Evolutionary conservation across 768 basidiomycete species (phyloP).

Genomic region (Leucocoprinus birnbaumii): DNA sequence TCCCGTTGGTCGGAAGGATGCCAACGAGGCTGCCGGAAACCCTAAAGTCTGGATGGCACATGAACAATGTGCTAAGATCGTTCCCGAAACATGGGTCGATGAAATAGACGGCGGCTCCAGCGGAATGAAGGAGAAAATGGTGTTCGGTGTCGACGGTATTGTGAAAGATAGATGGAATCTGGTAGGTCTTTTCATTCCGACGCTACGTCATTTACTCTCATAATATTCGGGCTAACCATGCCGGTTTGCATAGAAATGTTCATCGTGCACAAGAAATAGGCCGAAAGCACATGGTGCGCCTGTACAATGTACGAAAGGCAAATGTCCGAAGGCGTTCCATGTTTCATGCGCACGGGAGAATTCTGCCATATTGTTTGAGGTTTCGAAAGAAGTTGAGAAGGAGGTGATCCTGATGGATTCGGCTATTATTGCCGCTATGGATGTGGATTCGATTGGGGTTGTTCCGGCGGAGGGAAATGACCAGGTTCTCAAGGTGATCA

Average conservation of each 20-base stretch:
- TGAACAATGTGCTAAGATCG: conserved; percentile 70
- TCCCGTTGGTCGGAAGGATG: conserved; percentile 52
- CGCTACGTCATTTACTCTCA: background rate
- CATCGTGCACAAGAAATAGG: conserved; percentile 69
- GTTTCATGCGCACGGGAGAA: conserved; percentile 82
- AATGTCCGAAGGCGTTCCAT: conserved; percentile 92
- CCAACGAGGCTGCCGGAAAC: conserved; percentile 42
- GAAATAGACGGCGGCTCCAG: conserved; percentile 41
- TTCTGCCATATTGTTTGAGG: conserved; percentile 50
- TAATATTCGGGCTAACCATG: background rate
- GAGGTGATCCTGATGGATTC: conserved; percentile 68
- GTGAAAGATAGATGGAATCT: conserved; percentile 92
- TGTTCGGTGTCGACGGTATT: conserved; percentile 86
- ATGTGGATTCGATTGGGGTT: conserved; percentile 22
- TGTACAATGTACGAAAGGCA: conserved; percentile 92
- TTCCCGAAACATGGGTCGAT: conserved; percentile 94
- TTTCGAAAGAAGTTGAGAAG: conserved; percentile 74
- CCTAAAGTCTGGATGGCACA: conserved; percentile 72
- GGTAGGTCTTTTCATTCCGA: conserved; percentile 44
- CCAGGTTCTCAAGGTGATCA: conserved; percentile 62
- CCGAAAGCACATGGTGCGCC: conserved; percentile 74
- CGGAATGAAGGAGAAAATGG: conserved; percentile 46
- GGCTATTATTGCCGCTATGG: conserved; percentile 22
- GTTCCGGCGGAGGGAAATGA: conserved; percentile 11
- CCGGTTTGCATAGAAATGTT: conserved; percentile 70